phyloP scores from a whole-genome alignment of 2,329 filamentous ascomycete species.

The Sarocladium strictum region DNA sequence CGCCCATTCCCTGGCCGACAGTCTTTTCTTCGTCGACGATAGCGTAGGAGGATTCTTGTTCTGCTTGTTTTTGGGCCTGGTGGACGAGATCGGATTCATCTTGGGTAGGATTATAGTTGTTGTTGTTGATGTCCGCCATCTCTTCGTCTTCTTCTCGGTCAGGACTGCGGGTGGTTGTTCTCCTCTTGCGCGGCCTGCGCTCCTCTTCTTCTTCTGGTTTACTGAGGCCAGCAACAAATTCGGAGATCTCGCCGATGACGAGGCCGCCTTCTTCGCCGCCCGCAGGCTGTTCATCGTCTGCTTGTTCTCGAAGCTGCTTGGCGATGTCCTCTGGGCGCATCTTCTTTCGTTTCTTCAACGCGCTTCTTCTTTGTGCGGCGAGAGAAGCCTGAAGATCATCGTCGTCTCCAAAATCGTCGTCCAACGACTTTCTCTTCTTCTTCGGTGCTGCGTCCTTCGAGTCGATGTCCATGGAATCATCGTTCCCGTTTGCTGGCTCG shows the following conservation, averaged over 20 bases:
- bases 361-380: conserved; percentile 73
- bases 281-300: conserved; percentile 41
- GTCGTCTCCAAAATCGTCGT: conserved; percentile 75
- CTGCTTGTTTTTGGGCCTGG: conserved; percentile 8
- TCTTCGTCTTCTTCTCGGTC: conserved; percentile 35
- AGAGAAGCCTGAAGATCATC: conserved; percentile 86
- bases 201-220: conserved; percentile 55
- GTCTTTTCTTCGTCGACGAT: conserved; percentile 83
- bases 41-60: conserved; percentile 29
- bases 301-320: conserved; percentile 65
- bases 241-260: conserved; percentile 92
- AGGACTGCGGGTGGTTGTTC: conserved; percentile 25
- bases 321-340: conserved; percentile 81
- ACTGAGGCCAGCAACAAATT: conserved; percentile 84
- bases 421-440: conserved; percentile 60
- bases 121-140: conserved; percentile 31
- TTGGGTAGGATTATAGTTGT: conserved; percentile 22
- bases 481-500: conserved; percentile 26
- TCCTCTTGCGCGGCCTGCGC: conserved; percentile 43
- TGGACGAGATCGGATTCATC: conserved; percentile 14
- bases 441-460: conserved; percentile 35
- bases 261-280: conserved; percentile 49
- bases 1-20: conserved; percentile 71
- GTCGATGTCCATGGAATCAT: conserved; percentile 71
- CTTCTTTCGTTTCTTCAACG: conserved; percentile 88